These are phyloP conservation scores for Diutina siamensis DNA, from an alignment of 1,139 yeast genomes.

Conservation along the genomic window DNA sequence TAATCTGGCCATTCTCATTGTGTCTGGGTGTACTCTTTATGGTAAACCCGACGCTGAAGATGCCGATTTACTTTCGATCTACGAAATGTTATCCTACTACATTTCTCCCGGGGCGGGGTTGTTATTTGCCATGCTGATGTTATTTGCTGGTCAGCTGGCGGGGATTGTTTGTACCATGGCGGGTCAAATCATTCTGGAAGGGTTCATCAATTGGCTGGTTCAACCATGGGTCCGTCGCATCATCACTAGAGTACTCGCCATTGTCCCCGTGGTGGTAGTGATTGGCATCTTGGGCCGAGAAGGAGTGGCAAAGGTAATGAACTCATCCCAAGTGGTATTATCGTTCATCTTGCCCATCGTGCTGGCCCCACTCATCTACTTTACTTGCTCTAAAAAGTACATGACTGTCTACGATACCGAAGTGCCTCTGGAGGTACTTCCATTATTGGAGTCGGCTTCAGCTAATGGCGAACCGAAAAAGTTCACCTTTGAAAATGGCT, in stretches of 20 bases:
- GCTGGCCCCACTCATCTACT: conserved; percentile 78
- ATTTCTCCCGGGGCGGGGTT: conserved; percentile 88
- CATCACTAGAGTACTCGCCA: conserved; percentile 74
- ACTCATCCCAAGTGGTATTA: conserved; percentile 79
- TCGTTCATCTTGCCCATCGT: conserved; percentile 79
- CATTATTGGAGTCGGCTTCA: neutral
- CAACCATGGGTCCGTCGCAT: conserved; percentile 82
- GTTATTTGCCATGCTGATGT: conserved; percentile 80
- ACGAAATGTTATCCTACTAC: conserved; percentile 58
- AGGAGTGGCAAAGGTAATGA: conserved; percentile 72
- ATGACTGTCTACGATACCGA: conserved; percentile 56
- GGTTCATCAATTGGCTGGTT: conserved; percentile 75
- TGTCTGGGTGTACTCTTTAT: conserved; percentile 58
- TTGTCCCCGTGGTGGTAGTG: conserved; percentile 78
- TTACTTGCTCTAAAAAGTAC: conserved; percentile 60
- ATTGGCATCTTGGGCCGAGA: conserved; percentile 71
- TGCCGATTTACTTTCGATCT: conserved; percentile 83
- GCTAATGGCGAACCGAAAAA: neutral
- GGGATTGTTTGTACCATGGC: conserved; percentile 97
- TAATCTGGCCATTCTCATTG: conserved; percentile 62
- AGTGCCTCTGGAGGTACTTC: conserved; percentile 19
- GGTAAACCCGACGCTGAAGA: conserved; percentile 36
- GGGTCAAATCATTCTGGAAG: conserved; percentile 95
- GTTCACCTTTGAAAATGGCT: conserved; percentile 50
- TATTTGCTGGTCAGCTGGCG: conserved; percentile 95